Conservation (phyloP, 1,284 basidiomycete species). For the Sporisorium exsertum region DNA sequence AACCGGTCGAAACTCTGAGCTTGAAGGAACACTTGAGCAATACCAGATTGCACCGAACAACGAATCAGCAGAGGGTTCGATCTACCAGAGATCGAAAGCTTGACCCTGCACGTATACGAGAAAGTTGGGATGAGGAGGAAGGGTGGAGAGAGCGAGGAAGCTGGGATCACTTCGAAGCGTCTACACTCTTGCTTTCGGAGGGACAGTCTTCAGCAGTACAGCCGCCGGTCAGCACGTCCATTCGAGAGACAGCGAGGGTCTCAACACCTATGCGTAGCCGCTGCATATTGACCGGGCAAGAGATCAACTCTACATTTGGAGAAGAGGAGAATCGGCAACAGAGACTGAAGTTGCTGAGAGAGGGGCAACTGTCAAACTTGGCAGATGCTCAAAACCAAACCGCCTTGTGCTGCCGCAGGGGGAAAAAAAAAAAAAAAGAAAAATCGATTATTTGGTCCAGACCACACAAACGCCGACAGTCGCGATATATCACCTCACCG, state of each 20-base stretch:
- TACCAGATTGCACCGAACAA: slow-evolving; percentile 29
- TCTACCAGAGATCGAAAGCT: slow-evolving; percentile 36
- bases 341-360: too few species aligned
- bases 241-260: too few species aligned
- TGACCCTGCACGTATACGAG: not conserved
- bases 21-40: slow-evolving; percentile 7
- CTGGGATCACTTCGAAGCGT: not conserved
- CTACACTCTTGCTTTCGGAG: not conserved
- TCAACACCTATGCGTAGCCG: not conserved
- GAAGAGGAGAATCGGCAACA: too few species aligned
- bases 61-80: not conserved
- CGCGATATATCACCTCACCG: slow-evolving; percentile 27
- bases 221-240: not conserved
- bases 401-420: slow-evolving; percentile 21
- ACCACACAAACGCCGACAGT: not conserved
- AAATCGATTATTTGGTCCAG: not conserved
- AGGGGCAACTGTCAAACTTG: slow-evolving; percentile 34
- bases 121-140: slow-evolving; percentile 4
- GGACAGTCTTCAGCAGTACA: not conserved
- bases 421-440: slow-evolving; percentile 2
- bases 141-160: slow-evolving; percentile 10
- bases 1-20: not conserved
- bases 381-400: not conserved
- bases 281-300: not conserved
- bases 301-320: slow-evolving; percentile 15